Conservation (phyloP, 1,284 basidiomycete genomes). For the Austroboletus niveus region DNA sequence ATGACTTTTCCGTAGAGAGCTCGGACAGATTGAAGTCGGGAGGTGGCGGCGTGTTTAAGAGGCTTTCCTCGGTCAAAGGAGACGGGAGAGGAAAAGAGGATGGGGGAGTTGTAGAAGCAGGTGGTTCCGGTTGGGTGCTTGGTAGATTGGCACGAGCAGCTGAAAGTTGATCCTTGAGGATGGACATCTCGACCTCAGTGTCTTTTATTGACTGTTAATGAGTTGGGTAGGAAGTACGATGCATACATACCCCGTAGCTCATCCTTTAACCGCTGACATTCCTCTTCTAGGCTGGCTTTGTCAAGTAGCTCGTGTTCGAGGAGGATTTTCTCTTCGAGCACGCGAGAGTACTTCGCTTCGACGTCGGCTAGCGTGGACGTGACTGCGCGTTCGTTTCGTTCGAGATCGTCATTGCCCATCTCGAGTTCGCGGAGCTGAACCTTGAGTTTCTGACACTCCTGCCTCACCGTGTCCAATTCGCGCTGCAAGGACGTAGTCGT, state of each 20-base stretch:
- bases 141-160: slow-evolving; percentile 37
- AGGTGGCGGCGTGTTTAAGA: slow-evolving; percentile 56
- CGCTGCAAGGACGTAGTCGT: slow-evolving; percentile 84
- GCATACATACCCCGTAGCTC: slow-evolving; percentile 78
- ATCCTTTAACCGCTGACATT: slow-evolving; percentile 89
- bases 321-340: slow-evolving; percentile 94
- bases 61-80: slow-evolving; percentile 38
- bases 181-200: slow-evolving; percentile 80
- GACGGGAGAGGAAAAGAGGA: slow-evolving; percentile 20
- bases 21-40: slow-evolving; percentile 63
- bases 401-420: slow-evolving; percentile 95
- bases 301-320: slow-evolving; percentile 95
- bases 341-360: slow-evolving; percentile 87
- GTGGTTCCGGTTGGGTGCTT: slow-evolving; percentile 20
- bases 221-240: slow-evolving; percentile 7
- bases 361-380: slow-evolving; percentile 89
- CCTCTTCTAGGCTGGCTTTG: slow-evolving; percentile 89
- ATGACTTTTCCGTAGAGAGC: slow-evolving; percentile 45
- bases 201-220: slow-evolving; percentile 47
- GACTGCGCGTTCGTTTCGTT: slow-evolving; percentile 88
- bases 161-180: slow-evolving; percentile 74
- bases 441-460: slow-evolving; percentile 78
- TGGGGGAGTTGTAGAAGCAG: slow-evolving; percentile 25
- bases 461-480: slow-evolving; percentile 82
- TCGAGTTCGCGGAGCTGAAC: slow-evolving; percentile 86